These are phyloP conservation scores for Microascus cirrosus DNA, from an alignment of 2,329 filamentous ascomycete species.

Conservation along the genomic window DNA sequence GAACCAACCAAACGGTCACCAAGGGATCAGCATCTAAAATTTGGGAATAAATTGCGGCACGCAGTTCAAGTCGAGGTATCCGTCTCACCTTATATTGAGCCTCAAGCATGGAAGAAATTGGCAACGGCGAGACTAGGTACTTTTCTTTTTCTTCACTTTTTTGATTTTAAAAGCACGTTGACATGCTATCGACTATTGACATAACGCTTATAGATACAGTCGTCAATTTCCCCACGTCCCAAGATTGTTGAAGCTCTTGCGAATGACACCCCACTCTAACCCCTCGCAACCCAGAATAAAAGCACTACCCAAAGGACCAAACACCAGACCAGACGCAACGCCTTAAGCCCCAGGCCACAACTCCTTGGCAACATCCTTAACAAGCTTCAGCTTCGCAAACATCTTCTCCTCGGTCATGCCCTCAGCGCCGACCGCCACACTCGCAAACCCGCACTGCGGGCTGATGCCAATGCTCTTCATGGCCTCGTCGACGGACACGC, in stretches of 20 bases:
- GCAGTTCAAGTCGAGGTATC: too few relatives aligned
- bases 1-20: too few relatives aligned
- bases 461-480: constrained; percentile 55
- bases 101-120: too few relatives aligned
- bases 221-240: neutral
- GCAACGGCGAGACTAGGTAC: too few relatives aligned
- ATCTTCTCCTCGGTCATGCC: constrained; percentile 56
- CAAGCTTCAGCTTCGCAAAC: constrained; percentile 59
- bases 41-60: too few relatives aligned
- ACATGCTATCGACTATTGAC: neutral
- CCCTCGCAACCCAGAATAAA: neutral
- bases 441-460: constrained; percentile 62
- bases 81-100: too few relatives aligned
- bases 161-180: neutral
- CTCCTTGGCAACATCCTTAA: constrained; percentile 53
- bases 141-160: too few relatives aligned
- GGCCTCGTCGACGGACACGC: constrained; percentile 49
- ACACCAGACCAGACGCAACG: neutral
- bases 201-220: neutral
- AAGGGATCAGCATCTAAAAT: too few relatives aligned
- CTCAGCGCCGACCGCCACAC: constrained; percentile 54
- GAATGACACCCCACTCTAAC: neutral
- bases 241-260: neutral
- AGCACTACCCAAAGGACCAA: neutral
- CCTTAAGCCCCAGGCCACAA: constrained; percentile 36